Percentiles rank a stretch among this genome's conserved stretches.
Evolutionary conservation across 768 basidiomycete species (phyloP).

Genomic region (Kwoniella shandongensis): DNA sequence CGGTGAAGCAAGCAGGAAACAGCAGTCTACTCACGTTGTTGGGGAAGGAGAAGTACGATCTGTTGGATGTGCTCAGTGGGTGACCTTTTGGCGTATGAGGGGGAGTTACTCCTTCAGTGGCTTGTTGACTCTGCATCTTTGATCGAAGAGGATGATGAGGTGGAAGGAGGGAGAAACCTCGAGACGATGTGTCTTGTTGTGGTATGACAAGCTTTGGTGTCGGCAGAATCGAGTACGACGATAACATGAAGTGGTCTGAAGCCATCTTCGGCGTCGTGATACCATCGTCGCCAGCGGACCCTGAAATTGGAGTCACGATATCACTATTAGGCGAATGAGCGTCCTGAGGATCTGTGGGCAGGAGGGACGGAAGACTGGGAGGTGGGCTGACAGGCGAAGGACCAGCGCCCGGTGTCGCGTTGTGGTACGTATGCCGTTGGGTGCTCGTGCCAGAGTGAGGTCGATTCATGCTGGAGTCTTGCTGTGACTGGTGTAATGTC

Average conservation of each 20-base stretch:
- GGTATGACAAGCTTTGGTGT: slow-evolving; percentile 25
- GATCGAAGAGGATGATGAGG: slow-evolving; percentile 35
- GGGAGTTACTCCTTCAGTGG: slow-evolving; percentile 16
- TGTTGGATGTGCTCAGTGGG: slow-evolving; percentile 18
- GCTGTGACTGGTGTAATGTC: neutral
- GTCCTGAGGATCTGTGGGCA: slow-evolving; percentile 21
- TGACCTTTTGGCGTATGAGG: slow-evolving; percentile 47
- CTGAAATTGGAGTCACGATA: slow-evolving; percentile 24
- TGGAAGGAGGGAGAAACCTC: slow-evolving; percentile 32
- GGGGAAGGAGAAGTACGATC: slow-evolving; percentile 20
- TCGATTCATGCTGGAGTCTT: no score
- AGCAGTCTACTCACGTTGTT: slow-evolving; percentile 29
- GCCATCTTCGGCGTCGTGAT: slow-evolving; percentile 18
- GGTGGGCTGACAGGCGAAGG: slow-evolving; percentile 19
- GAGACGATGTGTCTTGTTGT: slow-evolving; percentile 11
- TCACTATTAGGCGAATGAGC: slow-evolving; percentile 23
- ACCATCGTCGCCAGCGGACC: neutral
- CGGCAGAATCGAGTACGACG: slow-evolving; percentile 19
- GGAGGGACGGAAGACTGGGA: slow-evolving; percentile 25
- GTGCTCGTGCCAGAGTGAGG: neutral
- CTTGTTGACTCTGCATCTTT: slow-evolving; percentile 18
- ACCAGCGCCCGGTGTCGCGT: neutral
- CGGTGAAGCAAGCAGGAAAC: neutral
- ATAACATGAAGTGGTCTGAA: slow-evolving; percentile 28
- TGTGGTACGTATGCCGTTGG: slow-evolving; percentile 6